Base-by-base conservation (phyloP, 768 basidiomycete genomes). In the Floccularia luteovirens region DNA sequence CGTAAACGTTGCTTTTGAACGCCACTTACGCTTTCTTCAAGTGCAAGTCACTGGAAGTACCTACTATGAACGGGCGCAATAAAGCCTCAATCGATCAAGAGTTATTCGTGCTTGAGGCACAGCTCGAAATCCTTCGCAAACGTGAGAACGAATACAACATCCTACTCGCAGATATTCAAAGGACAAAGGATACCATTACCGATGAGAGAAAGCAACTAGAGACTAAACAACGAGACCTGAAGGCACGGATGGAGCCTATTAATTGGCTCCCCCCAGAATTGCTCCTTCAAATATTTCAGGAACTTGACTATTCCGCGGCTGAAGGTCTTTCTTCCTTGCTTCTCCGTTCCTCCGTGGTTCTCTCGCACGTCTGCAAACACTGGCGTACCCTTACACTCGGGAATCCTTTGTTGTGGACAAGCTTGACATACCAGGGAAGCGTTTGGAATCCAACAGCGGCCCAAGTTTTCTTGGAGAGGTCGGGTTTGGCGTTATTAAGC, bases 261-360 rank as follows among this genome's bases (percentile, higher is more conserved):
- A 66, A 72, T 44, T 71, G 69, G 65, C 63, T 76, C 33, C 74
- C 75, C 11, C 43, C 60, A 25, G 75, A 77, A 45, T 52, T 75
- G 14, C 62, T 77, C 30, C 47, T 59, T 27, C 59, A 66, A 5
- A 61, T 75, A 38, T 77, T 76, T 43, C 20, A 52, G 13, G 41
- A 47, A n/a, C 42, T 45, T 25, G 36, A 43, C 38, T 52, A 60
- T 20, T 49, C 51, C 25, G 59, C 57, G 32, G 32, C 50, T 17
- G 41, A 49, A 35, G 55, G 52, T 10, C 14, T 14, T 14, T 8
- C 10, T 10, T 10, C 8, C 8, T 14, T 8, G 27, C 14, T 10
- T 30, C 14, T 30, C 27, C 27, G 14, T 8, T 14, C 27, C 14
- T 59, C 70, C 2, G 52, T 74, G 23, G 36, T 58, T 32, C 45